Evolutionary conservation across 2,329 filamentous ascomycete genomes (phyloP).

Genomic region (Thielaviopsis punctulata): DNA sequence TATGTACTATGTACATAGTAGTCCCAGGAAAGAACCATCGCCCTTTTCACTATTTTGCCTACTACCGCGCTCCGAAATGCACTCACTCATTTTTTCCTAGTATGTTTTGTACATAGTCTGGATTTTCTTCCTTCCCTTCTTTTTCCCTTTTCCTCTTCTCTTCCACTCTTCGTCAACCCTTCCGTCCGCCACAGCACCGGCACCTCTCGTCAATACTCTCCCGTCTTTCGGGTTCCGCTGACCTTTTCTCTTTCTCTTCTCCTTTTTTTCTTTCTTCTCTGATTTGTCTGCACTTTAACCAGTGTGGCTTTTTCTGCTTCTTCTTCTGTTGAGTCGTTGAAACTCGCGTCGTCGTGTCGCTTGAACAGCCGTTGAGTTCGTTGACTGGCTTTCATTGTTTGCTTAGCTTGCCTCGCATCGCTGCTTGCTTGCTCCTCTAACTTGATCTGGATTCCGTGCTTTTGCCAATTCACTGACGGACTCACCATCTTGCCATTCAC

Average conservation of each 20-base stretch:
- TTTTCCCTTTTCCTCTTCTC: constrained; percentile 3
- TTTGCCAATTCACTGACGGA: background rate
- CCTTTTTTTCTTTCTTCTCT: constrained; percentile 1
- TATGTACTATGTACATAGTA: no score
- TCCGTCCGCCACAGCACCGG: constrained; percentile 10
- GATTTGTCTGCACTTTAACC: constrained; percentile 8
- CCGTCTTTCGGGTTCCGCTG: constrained; percentile 10
- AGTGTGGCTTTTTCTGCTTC: constrained; percentile 8
- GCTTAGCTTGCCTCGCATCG: background rate
- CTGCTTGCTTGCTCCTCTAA: constrained; percentile 2
- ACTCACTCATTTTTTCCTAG: background rate
- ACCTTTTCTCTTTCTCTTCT: constrained; percentile 9
- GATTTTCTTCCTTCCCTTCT: background rate
- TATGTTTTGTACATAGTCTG: background rate
- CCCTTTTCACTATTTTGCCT: background rate
- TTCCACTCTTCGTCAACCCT: constrained; percentile 8
- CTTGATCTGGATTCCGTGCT: constrained; percentile 1
- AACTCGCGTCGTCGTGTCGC: background rate
- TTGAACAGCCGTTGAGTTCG: background rate
- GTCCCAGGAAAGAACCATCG: background rate
- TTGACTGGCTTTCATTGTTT: background rate
- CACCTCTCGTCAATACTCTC: constrained; percentile 9
- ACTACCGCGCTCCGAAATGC: background rate
- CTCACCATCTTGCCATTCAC: constrained; percentile 2
- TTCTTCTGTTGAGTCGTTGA: constrained; percentile 1